These are phyloP conservation scores for Aspergillus fischeri DNA, from an alignment of 2,329 filamentous ascomycete species.

Conservation along the genomic window DNA sequence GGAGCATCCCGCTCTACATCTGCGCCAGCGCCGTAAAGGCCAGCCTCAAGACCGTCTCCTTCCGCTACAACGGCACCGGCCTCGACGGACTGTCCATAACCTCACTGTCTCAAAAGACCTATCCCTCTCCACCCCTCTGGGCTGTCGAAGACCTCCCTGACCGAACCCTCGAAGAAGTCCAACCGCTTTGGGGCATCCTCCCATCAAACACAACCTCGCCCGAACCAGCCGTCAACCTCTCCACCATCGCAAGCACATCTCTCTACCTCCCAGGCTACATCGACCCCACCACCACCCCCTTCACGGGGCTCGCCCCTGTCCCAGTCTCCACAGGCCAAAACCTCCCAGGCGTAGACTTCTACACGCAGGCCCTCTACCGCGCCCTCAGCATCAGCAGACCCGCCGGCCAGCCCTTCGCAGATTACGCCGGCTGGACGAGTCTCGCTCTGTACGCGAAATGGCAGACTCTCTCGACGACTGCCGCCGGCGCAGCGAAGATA, in stretches of 20 bases:
- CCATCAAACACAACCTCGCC: conserved; percentile 16
- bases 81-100: conserved; percentile 34
- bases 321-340: conserved; percentile 20
- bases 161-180: conserved; percentile 24
- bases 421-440: conserved; percentile 36
- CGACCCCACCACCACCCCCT: background rate
- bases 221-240: conserved; percentile 14
- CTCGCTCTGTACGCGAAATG: conserved; percentile 42
- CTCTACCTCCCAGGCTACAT: conserved; percentile 30
- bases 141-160: conserved; percentile 28
- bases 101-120: conserved; percentile 35
- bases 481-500: conserved; percentile 29
- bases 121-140: conserved; percentile 31
- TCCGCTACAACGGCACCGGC: conserved; percentile 41
- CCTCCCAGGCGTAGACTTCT: conserved; percentile 33
- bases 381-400: conserved; percentile 11
- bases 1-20: conserved; percentile 42
- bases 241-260: conserved; percentile 25
- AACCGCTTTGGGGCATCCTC: conserved; percentile 42
- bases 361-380: conserved; percentile 19
- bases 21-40: conserved; percentile 44
- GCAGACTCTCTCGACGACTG: conserved; percentile 32
- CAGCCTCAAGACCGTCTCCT: conserved; percentile 44
- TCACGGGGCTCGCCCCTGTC: conserved; percentile 1
- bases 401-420: conserved; percentile 5